Conservation (phyloP, 208 protist genomes). For the Endotrypanum monterogeii region DNA sequence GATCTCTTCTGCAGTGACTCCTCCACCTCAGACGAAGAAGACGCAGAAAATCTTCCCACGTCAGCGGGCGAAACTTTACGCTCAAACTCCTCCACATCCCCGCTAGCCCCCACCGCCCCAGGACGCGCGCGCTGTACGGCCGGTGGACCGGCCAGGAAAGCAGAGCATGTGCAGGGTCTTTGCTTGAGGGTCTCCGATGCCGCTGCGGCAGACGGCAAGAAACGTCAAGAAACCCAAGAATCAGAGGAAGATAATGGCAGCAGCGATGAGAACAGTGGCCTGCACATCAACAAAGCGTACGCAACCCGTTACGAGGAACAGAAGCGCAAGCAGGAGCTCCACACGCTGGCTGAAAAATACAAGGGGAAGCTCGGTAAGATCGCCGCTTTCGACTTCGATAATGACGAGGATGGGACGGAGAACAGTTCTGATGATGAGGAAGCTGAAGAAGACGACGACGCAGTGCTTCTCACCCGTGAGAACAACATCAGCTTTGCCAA, state of each 20-base stretch:
- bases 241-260: slow-evolving; percentile 12
- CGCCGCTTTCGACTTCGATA: slow-evolving; percentile 3
- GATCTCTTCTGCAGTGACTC: slow-evolving; percentile 40
- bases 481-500: slow-evolving; percentile 87
- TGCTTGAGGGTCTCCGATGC: slow-evolving; percentile 10
- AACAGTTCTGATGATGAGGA: slow-evolving; percentile 67
- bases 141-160: background rate
- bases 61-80: background rate
- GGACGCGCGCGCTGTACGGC: background rate
- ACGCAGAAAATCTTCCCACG: background rate
- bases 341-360: slow-evolving; percentile 87
- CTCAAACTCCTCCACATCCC: background rate
- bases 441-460: slow-evolving; percentile 82
- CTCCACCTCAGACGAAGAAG: slow-evolving; percentile 12
- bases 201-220: background rate
- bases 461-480: slow-evolving; percentile 72
- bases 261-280: slow-evolving; percentile 12
- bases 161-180: slow-evolving; percentile 22
- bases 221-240: background rate
- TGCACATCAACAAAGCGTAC: slow-evolving; percentile 82
- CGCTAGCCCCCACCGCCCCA: background rate
- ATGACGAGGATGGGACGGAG: slow-evolving; percentile 12
- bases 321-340: slow-evolving; percentile 89
- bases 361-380: slow-evolving; percentile 44
- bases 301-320: slow-evolving; percentile 85